Base-by-base conservation (phyloP, 768 basidiomycete genomes). In the Termitomyces heimii region DNA sequence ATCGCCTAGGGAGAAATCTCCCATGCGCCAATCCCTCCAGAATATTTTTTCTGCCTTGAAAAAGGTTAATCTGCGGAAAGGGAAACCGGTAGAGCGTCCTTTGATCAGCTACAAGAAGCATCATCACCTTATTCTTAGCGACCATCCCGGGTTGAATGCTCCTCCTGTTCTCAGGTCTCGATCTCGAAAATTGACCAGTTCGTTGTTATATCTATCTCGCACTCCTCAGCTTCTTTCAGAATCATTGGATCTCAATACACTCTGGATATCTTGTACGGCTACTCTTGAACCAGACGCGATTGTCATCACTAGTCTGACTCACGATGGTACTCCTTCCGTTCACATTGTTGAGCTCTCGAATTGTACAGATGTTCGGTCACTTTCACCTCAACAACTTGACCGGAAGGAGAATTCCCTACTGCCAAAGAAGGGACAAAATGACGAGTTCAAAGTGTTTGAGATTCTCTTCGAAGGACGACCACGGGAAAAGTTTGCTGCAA, bases 341-440 rank as follows among this genome's bases (percentile, higher is more conserved):
- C 79, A 79, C 54, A 68, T 75, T 29, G 75, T 91, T 32, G 64
- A 73, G 9, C 69, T 91, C 44, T 62, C 70, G 5, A 71, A 73
- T 32, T 88, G 87, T 64, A 70, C 79, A 40, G 85, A 89, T 64
- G 81, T 89, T 47, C 85, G 80, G 24, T 88, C 89, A 12, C 67
- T 87, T 13, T 61, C 76, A 26, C 26, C 70, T 32, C 62, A 66
- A 9, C 75, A 83, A 47, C 64, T 86, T 26, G 67, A 70, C 37
- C 54, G 64, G 12, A 74, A 77, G 4, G 84, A 87, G 56, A 68
- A 66, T 28, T 70, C 68, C 5, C 63, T 75, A 26, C 71, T 84
- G n/a, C 75, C 77, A 13, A 55, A 55, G 13, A 64, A 66, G 31
- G 70, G 66, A 48, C 64, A 72, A n/a, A 63, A 67, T 13, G 73